Evolutionary conservation across 495 filamentous ascomycete species (phyloP).

Genomic region (Parathielavia hyrcaniae): DNA sequence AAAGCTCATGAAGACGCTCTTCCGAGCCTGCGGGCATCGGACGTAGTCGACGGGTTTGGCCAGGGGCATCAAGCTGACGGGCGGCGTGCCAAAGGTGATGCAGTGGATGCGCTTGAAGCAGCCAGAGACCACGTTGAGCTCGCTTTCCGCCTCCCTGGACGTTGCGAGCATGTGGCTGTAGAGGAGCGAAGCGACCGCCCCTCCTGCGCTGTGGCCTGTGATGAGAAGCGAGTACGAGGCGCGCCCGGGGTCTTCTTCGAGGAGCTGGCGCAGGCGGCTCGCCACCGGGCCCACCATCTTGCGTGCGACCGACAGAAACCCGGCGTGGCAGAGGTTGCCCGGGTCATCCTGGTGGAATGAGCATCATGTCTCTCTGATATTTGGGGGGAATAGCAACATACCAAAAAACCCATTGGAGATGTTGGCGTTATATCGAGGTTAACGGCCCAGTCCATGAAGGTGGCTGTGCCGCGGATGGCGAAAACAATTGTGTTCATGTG

Average conservation of each 20-base stretch:
- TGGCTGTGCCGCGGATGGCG: slow-evolving; percentile 71
- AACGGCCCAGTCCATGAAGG: slow-evolving; percentile 77
- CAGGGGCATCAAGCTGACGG: slow-evolving; percentile 63
- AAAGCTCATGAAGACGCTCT: slow-evolving; percentile 67
- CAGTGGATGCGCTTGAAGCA: slow-evolving; percentile 75
- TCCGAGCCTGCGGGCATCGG: slow-evolving; percentile 38
- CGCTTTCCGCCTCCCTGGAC: slow-evolving; percentile 47
- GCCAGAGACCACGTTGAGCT: slow-evolving; percentile 59
- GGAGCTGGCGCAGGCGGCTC: slow-evolving; percentile 55
- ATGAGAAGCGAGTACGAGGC: slow-evolving; percentile 65
- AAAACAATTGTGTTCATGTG: slow-evolving; percentile 71
- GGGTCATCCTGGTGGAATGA: slow-evolving; percentile 54
- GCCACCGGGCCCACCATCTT: slow-evolving; percentile 71
- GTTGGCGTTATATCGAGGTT: slow-evolving; percentile 63
- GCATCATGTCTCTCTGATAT: background rate
- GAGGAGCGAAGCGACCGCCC: slow-evolving; percentile 69
- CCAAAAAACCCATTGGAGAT: slow-evolving; percentile 58
- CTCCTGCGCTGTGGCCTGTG: slow-evolving; percentile 78
- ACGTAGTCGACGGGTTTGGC: slow-evolving; percentile 44
- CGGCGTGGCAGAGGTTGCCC: slow-evolving; percentile 68
- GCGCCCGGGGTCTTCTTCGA: slow-evolving; percentile 63
- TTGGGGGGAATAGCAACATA: slow-evolving; percentile 28
- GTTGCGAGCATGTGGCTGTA: slow-evolving; percentile 71
- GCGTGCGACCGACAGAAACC: slow-evolving; percentile 66
- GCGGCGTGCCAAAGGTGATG: slow-evolving; percentile 74